phyloP scores from a whole-genome alignment of 495 filamentous ascomycete species.

The Platismatia glauca region DNA sequence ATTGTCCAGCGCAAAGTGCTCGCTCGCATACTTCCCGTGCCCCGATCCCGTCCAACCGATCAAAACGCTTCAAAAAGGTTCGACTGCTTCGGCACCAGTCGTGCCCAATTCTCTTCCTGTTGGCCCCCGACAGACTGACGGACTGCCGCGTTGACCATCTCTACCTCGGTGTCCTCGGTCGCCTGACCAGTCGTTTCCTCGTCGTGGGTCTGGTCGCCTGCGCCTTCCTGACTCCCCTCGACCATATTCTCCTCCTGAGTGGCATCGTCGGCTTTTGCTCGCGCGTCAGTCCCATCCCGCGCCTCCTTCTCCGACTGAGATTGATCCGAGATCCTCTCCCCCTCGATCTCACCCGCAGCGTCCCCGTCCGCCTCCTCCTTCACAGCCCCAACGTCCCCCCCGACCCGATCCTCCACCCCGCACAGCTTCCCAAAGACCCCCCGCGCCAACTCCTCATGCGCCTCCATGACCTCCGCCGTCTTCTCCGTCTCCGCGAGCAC shows the following conservation, averaged over 20 bases:
- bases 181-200: background rate
- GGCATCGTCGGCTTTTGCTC: background rate
- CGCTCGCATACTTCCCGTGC: background rate
- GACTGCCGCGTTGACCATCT: slow-evolving; percentile 4
- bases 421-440: background rate
- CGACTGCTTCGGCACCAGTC: background rate
- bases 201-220: no score
- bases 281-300: background rate
- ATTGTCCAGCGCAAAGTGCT: background rate
- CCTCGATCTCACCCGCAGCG: background rate
- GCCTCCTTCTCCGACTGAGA: no score
- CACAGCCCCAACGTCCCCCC: background rate
- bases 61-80: slow-evolving; percentile 1
- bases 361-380: background rate
- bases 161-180: background rate
- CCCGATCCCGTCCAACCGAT: background rate
- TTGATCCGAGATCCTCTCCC: no score
- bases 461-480: background rate
- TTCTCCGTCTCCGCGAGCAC: slow-evolving; percentile 8
- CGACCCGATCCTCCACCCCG: background rate
- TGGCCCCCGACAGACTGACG: background rate
- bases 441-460: slow-evolving; percentile 1
- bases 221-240: background rate
- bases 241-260: background rate
- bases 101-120: background rate